These are phyloP conservation scores for Whalleya microplaca DNA, from an alignment of 2,329 filamentous ascomycete species.

Conservation along the genomic window DNA sequence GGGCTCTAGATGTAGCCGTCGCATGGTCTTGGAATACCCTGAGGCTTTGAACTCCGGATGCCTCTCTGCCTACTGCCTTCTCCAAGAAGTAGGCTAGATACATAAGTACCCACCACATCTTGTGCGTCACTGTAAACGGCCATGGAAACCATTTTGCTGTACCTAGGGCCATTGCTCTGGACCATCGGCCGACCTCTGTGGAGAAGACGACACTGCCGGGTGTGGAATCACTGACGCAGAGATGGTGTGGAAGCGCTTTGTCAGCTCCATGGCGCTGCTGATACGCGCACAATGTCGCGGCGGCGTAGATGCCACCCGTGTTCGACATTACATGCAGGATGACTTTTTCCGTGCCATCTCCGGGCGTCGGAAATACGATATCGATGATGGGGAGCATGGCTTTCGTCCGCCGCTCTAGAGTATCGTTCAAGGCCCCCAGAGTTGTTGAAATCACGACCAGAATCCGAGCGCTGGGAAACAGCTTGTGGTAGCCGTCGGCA, in stretches of 20 bases:
- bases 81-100: slow-evolving; percentile 41
- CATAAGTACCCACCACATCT: slow-evolving; percentile 50
- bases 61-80: slow-evolving; percentile 43
- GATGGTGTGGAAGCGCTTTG: slow-evolving; percentile 48
- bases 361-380: slow-evolving; percentile 37
- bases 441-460: slow-evolving; percentile 56
- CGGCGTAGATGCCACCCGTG: slow-evolving; percentile 58
- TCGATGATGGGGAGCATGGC: slow-evolving; percentile 52
- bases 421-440: slow-evolving; percentile 48
- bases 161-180: slow-evolving; percentile 56
- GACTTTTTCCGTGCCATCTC: slow-evolving; percentile 39
- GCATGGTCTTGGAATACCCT: slow-evolving; percentile 42
- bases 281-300: slow-evolving; percentile 53
- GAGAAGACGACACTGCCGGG: slow-evolving; percentile 51
- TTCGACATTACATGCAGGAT: slow-evolving; percentile 62
- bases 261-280: slow-evolving; percentile 38
- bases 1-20: slow-evolving; percentile 41
- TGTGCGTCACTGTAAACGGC: slow-evolving; percentile 52
- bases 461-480: slow-evolving; percentile 55
- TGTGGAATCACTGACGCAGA: slow-evolving; percentile 57
- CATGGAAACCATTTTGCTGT: slow-evolving; percentile 51
- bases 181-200: slow-evolving; percentile 53
- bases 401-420: slow-evolving; percentile 46
- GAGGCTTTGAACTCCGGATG: slow-evolving; percentile 45
- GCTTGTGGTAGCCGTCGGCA: slow-evolving; percentile 51